phyloP scores from a whole-genome alignment of 495 filamentous ascomycete species.

The Neurospora sp. region DNA sequence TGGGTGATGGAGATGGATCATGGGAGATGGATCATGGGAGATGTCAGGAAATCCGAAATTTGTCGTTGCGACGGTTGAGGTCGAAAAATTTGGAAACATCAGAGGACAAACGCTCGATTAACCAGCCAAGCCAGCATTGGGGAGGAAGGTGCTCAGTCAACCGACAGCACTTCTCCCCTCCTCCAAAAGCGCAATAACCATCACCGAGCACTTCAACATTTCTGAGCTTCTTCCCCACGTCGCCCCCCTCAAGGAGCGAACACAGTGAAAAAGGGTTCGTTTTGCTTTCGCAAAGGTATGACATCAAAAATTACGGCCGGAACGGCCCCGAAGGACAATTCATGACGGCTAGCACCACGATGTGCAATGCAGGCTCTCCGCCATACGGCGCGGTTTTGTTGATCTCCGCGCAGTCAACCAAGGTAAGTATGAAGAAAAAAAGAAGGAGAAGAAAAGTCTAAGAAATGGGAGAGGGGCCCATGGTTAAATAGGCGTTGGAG shows the following conservation, averaged over 20 bases:
- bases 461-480: neutral
- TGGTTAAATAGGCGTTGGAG: neutral
- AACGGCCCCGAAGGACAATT: constrained; percentile 19
- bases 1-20: neutral
- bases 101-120: too few relatives aligned
- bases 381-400: constrained; percentile 9
- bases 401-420: constrained; percentile 14
- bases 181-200: neutral
- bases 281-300: neutral
- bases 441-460: constrained; percentile 5
- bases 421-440: constrained; percentile 21
- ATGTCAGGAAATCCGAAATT: too few relatives aligned
- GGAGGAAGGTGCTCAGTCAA: neutral
- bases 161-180: neutral
- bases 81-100: too few relatives aligned
- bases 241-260: neutral
- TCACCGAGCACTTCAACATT: neutral
- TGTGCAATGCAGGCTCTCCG: constrained; percentile 17
- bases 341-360: constrained; percentile 12
- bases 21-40: too few relatives aligned
- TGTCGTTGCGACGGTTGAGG: too few relatives aligned
- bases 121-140: too few relatives aligned
- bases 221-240: constrained; percentile 4
- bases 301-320: constrained; percentile 17
- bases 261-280: constrained; percentile 12